Evolutionary conservation across 192 early-diverging fungal genomes (phyloP), one percentile per base, ranked within the genome.

Genomic region (Spizellomyces punctatus): DNA sequence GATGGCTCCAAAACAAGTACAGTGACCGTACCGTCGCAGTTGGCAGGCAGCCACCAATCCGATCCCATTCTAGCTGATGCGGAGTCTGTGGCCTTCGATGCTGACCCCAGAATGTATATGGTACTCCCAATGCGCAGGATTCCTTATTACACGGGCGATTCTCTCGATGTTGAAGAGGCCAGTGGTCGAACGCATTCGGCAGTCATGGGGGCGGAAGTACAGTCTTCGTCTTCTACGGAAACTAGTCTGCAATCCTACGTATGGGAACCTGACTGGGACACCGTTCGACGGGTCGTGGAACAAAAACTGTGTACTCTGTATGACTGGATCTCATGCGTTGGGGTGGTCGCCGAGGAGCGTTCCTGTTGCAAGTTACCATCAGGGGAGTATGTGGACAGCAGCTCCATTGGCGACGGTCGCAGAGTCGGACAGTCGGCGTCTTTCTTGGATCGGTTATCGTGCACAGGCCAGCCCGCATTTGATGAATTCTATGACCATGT

Each of bases 261-360:
- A 50, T 72, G 74, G 75, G 48, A 54, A n/a, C 61, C 72, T 14
- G 79, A 81, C 61, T 81, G 76, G 79, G 19, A 48, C 1, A 47
- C 73, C 36, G 46, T 81, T 17, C 55, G 44, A 1, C 44, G 52
- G 19, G 71, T 80, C n/a, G 63, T 56, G 8, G 27, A 68, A 7
- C 67, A 64, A 9, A 44, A 27, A 10, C 42, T n/a, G 4, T 48
- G 71, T 21, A 21, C 55, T 16, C 62, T 80, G 49, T 77, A 80
- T 48, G 75, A 77, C 50, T 80, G 64, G 60, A 66, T 80, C 16
- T 8, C 27, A 36, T 36, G 27, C 27, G 27, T 36, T 3, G 27
- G 27, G 27, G 27, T 36, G 27, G 27, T 36, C 27, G 44, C 19
- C 41, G 44, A 42, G 59, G 57, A 9, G 71, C 73, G 42, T 45